Percentiles rank a stretch among this genome's conserved stretches.
These are phyloP conservation scores for Candida dubliniensis DNA, from an alignment of 1,139 yeast genomes.

Conservation along the genomic window DNA sequence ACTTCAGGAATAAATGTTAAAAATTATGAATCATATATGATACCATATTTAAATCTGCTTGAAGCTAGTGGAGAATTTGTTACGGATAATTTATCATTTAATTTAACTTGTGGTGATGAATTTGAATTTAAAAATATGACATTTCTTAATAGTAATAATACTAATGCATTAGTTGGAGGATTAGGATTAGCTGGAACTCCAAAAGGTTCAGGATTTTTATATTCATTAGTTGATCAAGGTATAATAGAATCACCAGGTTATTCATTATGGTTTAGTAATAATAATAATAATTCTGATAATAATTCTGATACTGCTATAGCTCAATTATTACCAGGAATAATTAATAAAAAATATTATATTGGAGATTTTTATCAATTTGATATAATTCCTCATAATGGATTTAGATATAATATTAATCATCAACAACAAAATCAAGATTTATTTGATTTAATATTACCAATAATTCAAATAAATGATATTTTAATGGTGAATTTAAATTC, in stretches of 20 bases:
- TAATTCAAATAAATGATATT: slow-evolving; percentile 56
- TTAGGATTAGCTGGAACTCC: slow-evolving; percentile 53
- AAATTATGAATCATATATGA: slow-evolving; percentile 18
- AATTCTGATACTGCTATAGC: slow-evolving; percentile 26
- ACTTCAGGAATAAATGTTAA: slow-evolving; percentile 13
- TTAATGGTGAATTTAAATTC: slow-evolving; percentile 45
- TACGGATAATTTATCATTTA: slow-evolving; percentile 25
- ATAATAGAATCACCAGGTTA: slow-evolving; percentile 50
- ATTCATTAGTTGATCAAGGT: slow-evolving; percentile 28
- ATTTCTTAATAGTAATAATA: slow-evolving; percentile 26
- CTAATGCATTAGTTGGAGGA: slow-evolving; percentile 32
- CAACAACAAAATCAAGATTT: slow-evolving; percentile 23
- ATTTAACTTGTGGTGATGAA: slow-evolving; percentile 14
- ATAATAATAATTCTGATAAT: slow-evolving; percentile 12
- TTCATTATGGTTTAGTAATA: slow-evolving; percentile 49
- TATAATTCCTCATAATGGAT: slow-evolving; percentile 41
- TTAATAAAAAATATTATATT: slow-evolving; percentile 44
- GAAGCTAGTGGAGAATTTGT: slow-evolving; percentile 28
- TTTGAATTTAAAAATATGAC: slow-evolving; percentile 25
- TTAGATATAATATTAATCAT: slow-evolving; percentile 25
- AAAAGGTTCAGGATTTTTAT: slow-evolving; percentile 43
- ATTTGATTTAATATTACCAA: slow-evolving; percentile 42
- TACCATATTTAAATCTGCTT: slow-evolving; percentile 32
- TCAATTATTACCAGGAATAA: slow-evolving; percentile 57
- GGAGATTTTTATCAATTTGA: slow-evolving; percentile 52